phyloP scores from a whole-genome alignment of 345 rosid species.

The Capsella bursapastoris region DNA sequence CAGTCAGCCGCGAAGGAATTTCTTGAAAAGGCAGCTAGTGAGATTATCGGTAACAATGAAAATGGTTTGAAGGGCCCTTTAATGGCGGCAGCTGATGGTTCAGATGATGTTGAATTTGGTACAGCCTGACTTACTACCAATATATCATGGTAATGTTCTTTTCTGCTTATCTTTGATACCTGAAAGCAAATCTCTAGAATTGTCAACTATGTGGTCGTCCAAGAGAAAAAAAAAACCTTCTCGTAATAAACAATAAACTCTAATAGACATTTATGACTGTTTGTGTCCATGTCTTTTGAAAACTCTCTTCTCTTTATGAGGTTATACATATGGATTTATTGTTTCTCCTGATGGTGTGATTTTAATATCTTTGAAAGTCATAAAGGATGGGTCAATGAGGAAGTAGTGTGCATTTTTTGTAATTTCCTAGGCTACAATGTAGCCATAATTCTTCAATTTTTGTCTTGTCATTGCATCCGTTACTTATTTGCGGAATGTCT shows the following conservation, averaged over 20 bases:
- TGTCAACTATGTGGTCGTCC: conserved; percentile 5
- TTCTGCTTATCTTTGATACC: conserved; percentile 7
- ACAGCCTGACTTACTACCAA: conserved; percentile 30
- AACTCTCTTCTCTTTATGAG: conserved; percentile 3
- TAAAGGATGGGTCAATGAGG: not conserved
- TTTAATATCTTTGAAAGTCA: not conserved
- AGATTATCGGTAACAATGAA: conserved; percentile 65
- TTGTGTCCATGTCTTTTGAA: conserved; percentile 10
- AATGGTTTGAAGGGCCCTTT: conserved; percentile 77
- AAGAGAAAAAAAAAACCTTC: not conserved
- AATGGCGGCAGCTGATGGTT: conserved; percentile 48
- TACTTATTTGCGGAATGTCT: not conserved
- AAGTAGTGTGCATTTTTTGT: not conserved
- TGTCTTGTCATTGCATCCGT: not conserved
- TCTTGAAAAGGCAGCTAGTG: conserved; percentile 89
- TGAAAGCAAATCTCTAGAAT: conserved; percentile 9
- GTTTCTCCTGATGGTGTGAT: conserved; percentile 1
- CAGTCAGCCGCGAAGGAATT: conserved; percentile 81
- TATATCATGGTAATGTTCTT: conserved; percentile 41
- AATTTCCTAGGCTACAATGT: not conserved
- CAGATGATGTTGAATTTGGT: conserved; percentile 48
- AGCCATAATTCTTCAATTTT: not conserved
- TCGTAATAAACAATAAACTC: not conserved
- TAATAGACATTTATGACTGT: not conserved
- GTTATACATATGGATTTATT: not conserved